Percentiles rank a stretch among this genome's conserved stretches.
Evolutionary conservation across 1,284 basidiomycete genomes (phyloP).

Genomic region (Boletus sp.): DNA sequence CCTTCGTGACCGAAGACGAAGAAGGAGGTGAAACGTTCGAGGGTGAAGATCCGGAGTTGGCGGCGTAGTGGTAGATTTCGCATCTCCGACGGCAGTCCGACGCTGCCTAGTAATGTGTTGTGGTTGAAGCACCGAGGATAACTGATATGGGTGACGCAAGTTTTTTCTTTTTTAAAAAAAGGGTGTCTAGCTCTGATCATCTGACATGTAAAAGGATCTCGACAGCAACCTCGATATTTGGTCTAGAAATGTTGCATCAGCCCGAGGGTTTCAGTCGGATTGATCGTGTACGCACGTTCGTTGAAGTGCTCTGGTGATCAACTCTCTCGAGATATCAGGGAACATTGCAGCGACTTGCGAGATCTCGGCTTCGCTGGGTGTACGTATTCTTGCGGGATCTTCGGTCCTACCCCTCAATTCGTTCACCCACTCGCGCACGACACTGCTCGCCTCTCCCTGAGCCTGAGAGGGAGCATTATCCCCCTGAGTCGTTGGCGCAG

Average conservation of each 20-base stretch:
- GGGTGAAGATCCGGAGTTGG: conserved; percentile 46
- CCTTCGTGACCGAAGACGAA: conserved; percentile 71
- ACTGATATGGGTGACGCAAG: conserved; percentile 3
- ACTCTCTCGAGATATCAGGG: conserved; percentile 69
- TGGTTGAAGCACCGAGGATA: background rate
- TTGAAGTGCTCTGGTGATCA: conserved; percentile 76
- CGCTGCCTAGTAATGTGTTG: background rate
- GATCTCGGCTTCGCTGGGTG: conserved; percentile 74
- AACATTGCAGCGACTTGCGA: conserved; percentile 76
- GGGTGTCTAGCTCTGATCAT: conserved; percentile 10
- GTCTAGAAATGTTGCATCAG: conserved; percentile 38
- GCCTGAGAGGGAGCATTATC: conserved; percentile 10
- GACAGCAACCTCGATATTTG: conserved; percentile 75
- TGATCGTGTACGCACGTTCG: conserved; percentile 56
- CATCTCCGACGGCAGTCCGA: conserved; percentile 8
- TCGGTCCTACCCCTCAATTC: conserved; percentile 67
- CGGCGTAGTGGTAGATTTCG: conserved; percentile 17
- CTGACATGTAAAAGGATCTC: conserved; percentile 64
- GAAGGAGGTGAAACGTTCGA: conserved; percentile 51
- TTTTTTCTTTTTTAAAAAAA: too few relatives aligned
- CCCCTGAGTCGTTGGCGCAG: conserved; percentile 23
- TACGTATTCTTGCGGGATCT: conserved; percentile 53
- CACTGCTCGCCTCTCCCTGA: conserved; percentile 33
- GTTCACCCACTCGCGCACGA: conserved; percentile 79
- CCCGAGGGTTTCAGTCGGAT: background rate